Base-by-base conservation (phyloP, 371 early-diverging fungal species). In the Rhizopus sp. region DNA sequence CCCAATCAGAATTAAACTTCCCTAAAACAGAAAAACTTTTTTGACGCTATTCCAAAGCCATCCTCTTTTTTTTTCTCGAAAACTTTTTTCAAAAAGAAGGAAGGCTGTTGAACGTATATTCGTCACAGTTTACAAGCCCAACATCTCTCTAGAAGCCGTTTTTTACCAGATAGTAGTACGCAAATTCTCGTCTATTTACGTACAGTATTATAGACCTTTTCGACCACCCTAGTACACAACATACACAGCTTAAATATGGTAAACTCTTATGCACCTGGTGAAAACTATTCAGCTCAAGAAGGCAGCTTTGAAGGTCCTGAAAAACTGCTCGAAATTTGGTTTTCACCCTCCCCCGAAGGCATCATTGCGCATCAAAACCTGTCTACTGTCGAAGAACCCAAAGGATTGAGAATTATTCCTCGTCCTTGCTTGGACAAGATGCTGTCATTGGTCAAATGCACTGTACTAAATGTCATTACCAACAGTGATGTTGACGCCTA, bases 261-360 rank as follows among this genome's bases (percentile, higher is more conserved):
- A 37, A 50, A 34, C 40, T 44, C 59, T 23, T 49, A 60, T 31
- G 53, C 63, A 39, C 59, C 68, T 8, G 73, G 77, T 41, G 64
- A 58, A 45, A 77, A 77, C 50, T 77, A 77, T 54, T 71, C 72
- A 47, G 72, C 72, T 13, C 60, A 71, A 50, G 66, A 73, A 46
- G 86, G 85, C 37, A 75, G 75, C 53, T 91, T 91, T 64, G 91
- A 97, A 75, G 97, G 97, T 23, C 95, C 97, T 54, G 97, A 97
- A 69, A 97, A 97, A 75, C 83, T 97, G n/a, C 73, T 97, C 53
- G 97, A 97, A 66, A 86, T 97, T 59, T 96, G 95, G 95, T 96
- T 96, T 70, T 72, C 82, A 7, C 78, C 82, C 35, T 69, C 75
- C 69, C 69, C 73, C 59, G 68, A 58, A 69, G 42, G 54, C 62